Percentiles rank a stretch among this genome's conserved stretches.
These are phyloP conservation scores for Globisporangium yorkense DNA, from an alignment of 352 stramenopile species.

Conservation along the genomic window DNA sequence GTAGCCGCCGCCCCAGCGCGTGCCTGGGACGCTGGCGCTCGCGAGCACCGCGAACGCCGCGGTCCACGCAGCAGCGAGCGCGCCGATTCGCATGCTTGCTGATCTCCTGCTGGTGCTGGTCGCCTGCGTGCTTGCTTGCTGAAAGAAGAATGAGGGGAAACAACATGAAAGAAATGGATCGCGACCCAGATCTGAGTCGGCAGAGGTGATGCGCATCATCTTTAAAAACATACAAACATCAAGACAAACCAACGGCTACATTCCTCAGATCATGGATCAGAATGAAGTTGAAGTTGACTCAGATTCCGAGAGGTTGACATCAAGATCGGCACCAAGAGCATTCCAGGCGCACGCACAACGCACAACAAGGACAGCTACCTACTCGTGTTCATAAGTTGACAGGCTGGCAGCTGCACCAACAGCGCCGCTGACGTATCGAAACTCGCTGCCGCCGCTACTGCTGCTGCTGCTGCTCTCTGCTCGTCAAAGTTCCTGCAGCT, in stretches of 20 bases:
- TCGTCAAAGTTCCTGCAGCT: conserved; percentile 1
- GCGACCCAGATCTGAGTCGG: too few species aligned
- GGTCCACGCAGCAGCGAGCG: not conserved
- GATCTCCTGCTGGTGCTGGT: not conserved
- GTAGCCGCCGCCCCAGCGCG: conserved; percentile 47
- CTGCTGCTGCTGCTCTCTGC: not conserved
- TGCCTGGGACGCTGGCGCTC: not conserved
- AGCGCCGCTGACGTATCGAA: not conserved
- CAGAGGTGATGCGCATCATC: too few species aligned
- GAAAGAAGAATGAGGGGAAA: too few species aligned
- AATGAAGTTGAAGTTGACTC: too few species aligned
- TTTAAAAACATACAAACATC: too few species aligned
- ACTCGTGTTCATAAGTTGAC: not conserved
- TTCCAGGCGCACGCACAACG: too few species aligned
- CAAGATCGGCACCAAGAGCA: too few species aligned
- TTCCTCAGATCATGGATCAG: too few species aligned
- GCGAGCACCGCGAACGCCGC: not conserved
- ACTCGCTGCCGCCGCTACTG: not conserved
- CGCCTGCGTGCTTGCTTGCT: not conserved
- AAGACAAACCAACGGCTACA: too few species aligned
- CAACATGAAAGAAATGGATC: too few species aligned
- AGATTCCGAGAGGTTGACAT: too few species aligned
- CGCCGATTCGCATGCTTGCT: conserved; percentile 27
- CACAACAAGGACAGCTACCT: not conserved
- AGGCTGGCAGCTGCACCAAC: not conserved